Evolutionary conservation across 2,329 filamentous ascomycete genomes (phyloP), one percentile per base, ranked within the genome.

Genomic region (Colletotrichum sublineola): DNA sequence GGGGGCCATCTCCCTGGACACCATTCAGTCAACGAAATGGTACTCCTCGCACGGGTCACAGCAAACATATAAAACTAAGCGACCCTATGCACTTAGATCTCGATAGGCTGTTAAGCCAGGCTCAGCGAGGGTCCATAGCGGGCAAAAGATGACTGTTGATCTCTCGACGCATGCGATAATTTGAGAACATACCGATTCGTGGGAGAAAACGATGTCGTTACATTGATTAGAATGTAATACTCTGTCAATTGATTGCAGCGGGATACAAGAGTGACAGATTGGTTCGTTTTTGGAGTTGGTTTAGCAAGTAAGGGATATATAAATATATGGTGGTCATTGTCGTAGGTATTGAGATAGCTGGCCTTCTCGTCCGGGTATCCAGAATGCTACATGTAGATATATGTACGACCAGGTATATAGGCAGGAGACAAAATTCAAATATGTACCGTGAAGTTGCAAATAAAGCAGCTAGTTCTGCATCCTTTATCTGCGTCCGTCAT

Each of bases 371-470:
- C 11, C n/a, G 33, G 50, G 24, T 60, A 48, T 68, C 40, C 52
- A 60, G 31, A 1, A 12, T 63, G 36, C 18, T 53, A 24, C 38
- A 2, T 9, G 60, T 58, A 61, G 52, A n/a, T 29, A 29, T 69
- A 69, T 69, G 38, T 72, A 69, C 53, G 66, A 60, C 46, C 46
- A 72, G 64, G 58, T 38, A n/a, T 55, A 64, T 69, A 24, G 60
- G 69, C 53, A 60, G 58, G 48, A 64, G 60, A 60, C 65, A 46
- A 44, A 24, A 6, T 40, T 53, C 60, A 14, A 64, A 69, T 64
- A 72, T 72, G 46, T 72, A 69, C 66, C 31, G 29, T 55, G 65
- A 69, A 72, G 40, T 60, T 44, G 52, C 53, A 44, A 72, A 24
- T 18, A 42, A 66, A 63, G 20, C 48, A 33, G 9, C 42, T 12